Evolutionary conservation across 345 rosid species (phyloP).

Genomic region (Nasturtium officinale): DNA sequence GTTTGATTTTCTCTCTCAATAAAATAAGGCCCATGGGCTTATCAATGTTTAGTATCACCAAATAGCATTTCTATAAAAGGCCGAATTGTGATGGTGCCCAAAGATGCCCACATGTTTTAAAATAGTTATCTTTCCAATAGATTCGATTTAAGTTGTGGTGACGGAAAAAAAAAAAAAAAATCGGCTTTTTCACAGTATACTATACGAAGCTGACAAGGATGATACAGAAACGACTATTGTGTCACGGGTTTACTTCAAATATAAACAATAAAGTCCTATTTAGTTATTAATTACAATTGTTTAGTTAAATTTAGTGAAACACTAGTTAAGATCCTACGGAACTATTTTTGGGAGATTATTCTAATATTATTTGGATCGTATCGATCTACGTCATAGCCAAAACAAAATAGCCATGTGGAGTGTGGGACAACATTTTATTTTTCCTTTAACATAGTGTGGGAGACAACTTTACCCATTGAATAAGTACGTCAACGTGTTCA

Average conservation of each 20-base stretch:
- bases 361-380: neutral
- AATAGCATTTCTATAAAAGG: neutral
- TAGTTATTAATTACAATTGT: neutral
- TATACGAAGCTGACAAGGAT: conserved; percentile 14
- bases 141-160: neutral
- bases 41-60: neutral
- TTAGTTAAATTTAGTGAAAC: neutral
- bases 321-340: conserved; percentile 4
- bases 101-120: neutral
- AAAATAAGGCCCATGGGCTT: conserved; percentile 16
- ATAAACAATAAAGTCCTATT: neutral
- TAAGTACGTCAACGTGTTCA: neutral
- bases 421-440: conserved; percentile 7
- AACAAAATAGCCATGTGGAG: conserved; percentile 9
- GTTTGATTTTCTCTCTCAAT: neutral
- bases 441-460: neutral
- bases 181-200: neutral
- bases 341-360: neutral
- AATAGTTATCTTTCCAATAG: neutral
- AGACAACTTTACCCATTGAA: conserved; percentile 1
- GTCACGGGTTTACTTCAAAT: neutral
- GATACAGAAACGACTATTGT: conserved; percentile 9
- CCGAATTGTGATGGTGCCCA: neutral
- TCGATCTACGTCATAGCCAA: neutral
- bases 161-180: neutral